Conservation (phyloP, 1,139 yeast genomes). For the Tardiomyces depauwii region DNA sequence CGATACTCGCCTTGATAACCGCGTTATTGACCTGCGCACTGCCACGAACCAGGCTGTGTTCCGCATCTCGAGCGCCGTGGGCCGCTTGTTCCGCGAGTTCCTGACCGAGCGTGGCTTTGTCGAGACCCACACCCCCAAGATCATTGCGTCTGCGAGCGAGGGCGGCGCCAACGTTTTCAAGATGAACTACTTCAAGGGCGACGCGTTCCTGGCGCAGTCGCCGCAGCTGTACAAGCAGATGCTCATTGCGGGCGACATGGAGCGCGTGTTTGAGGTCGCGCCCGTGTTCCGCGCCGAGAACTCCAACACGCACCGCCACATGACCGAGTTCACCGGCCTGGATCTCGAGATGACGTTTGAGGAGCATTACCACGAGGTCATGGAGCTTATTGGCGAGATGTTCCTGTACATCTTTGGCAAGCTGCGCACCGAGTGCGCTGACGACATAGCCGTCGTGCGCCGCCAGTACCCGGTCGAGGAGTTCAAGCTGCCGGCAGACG, state of each 20-base stretch:
- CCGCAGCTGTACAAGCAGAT: constrained; percentile 98
- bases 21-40: constrained; percentile 94
- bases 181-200: constrained; percentile 82
- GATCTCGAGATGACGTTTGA: constrained; percentile 98
- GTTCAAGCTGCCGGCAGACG: constrained; percentile 66
- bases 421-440: constrained; percentile 64
- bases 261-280: constrained; percentile 88
- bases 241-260: constrained; percentile 95
- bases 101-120: constrained; percentile 56
- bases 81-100: constrained; percentile 82
- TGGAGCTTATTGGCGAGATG: constrained; percentile 73
- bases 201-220: constrained; percentile 92
- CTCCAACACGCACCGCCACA: constrained; percentile 97
- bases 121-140: constrained; percentile 93
- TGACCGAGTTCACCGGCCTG: constrained; percentile 97
- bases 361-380: constrained; percentile 93
- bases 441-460: constrained; percentile 83
- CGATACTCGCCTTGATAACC: constrained; percentile 89
- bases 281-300: constrained; percentile 99
- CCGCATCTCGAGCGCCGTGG: constrained; percentile 84
- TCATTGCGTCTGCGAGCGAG: constrained; percentile 91
- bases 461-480: constrained; percentile 97
- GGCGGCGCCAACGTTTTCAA: constrained; percentile 97
- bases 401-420: constrained; percentile 82
- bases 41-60: constrained; percentile 96